These are phyloP conservation scores for Solanum sejunctum DNA, from an alignment of 257 asterid genomes.

Conservation along the genomic window DNA sequence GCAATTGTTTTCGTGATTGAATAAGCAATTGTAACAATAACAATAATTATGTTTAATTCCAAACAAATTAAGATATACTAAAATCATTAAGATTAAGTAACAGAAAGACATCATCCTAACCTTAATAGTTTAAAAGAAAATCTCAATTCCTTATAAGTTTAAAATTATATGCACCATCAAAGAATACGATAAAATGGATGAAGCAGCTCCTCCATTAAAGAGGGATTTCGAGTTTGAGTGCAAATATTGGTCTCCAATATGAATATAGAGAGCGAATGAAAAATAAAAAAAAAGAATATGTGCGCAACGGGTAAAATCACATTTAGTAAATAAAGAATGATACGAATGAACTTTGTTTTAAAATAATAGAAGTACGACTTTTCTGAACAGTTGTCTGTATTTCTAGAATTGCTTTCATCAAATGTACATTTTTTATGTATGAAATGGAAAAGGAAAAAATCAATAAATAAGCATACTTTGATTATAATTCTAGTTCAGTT, in stretches of 20 bases:
- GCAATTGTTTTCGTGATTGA: neutral
- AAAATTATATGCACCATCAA: too few relatives aligned
- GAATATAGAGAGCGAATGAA: too few relatives aligned
- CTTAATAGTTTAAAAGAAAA: neutral
- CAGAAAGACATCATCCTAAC: neutral
- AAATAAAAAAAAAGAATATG: neutral
- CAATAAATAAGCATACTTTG: too few relatives aligned
- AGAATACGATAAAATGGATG: too few relatives aligned
- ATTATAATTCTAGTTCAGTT: too few relatives aligned
- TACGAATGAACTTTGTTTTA: neutral
- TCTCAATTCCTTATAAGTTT: neutral
- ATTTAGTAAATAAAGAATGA: neutral
- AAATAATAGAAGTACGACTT: neutral
- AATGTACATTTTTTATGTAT: neutral
- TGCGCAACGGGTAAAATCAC: neutral
- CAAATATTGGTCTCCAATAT: too few relatives aligned
- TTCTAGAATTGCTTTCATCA: neutral
- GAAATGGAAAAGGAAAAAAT: too few relatives aligned
- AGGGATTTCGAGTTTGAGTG: too few relatives aligned
- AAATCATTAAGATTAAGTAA: neutral
- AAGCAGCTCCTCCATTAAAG: too few relatives aligned
- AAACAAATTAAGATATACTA: neutral
- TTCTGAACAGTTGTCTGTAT: too few relatives aligned
- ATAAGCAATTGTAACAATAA: neutral
- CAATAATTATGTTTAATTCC: neutral